A percentile compares a stretch with the other conserved stretches of the same genome.
Conservation (phyloP, 148 eudicot genomes). For the Camellia lanceoleosa region DNA sequence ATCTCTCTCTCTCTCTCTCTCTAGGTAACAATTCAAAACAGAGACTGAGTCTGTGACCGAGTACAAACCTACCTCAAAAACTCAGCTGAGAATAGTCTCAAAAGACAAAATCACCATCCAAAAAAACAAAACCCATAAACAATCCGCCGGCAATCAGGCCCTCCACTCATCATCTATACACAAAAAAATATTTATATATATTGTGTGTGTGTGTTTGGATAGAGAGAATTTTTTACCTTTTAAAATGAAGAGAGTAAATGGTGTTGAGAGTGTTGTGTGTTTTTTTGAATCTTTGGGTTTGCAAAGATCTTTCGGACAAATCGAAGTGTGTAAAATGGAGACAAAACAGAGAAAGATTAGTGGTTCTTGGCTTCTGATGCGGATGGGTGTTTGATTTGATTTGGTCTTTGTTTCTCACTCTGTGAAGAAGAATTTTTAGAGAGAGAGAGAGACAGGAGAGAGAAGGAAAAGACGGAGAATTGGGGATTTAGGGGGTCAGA, state of each 20-base stretch:
- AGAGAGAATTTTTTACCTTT: too few species aligned
- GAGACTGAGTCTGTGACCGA: constrained; percentile 6
- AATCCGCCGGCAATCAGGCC: not conserved
- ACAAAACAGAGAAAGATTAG: not conserved
- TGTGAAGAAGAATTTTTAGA: not conserved
- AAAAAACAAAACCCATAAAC: not conserved
- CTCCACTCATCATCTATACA: not conserved
- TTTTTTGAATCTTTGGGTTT: not conserved
- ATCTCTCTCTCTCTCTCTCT: not conserved
- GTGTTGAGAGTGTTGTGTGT: not conserved
- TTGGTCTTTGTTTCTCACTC: not conserved
- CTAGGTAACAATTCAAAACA: not conserved
- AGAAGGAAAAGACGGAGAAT: constrained; percentile 6
- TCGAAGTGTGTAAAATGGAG: not conserved
- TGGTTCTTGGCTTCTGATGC: not conserved
- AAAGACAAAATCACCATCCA: not conserved
- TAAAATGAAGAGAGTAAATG: too few species aligned
- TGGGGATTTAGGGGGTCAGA: constrained; percentile 2
- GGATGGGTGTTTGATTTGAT: not conserved
- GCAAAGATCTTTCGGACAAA: not conserved
- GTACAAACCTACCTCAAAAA: constrained; percentile 1
- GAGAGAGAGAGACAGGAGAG: constrained; percentile 14
- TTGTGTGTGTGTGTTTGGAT: too few species aligned
- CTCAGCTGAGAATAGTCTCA: constrained; percentile 7
- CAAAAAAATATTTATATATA: not conserved